Base-by-base conservation (phyloP, 208 protist species). In the Leishmania tarentolae region DNA sequence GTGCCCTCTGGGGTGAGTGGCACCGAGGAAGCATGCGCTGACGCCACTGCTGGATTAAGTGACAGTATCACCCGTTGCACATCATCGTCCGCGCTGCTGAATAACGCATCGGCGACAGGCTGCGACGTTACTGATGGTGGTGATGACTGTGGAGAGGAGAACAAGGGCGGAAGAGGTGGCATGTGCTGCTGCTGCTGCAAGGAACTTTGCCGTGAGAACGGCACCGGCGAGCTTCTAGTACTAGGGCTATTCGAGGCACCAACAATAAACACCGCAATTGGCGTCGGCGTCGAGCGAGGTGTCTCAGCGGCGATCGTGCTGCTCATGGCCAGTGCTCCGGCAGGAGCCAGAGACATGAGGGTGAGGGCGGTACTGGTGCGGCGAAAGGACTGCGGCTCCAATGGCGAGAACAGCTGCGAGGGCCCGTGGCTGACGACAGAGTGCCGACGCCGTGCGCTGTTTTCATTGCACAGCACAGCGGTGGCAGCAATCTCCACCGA, bases 351-450 rank as follows among this genome's bases (percentile, higher is more conserved):
- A n/a, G 79, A 86, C 59, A 78, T 53, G 42, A 88, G 65, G 17
- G 85, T 85, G 78, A 50, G 71, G 69, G 74, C 78, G n/a, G 73
- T 71, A 70, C 83, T 76, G 76, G 44, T 69, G 69, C 74, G 86
- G n/a, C 76, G 75, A 4, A 70, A 47, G 2, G 70, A 42, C n/a
- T 63, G 72, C 40, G 80, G 83, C 66, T 81, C 59, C 46, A 90
- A 61, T 50, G 87, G 87, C 50, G 72, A 59, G 74, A 83, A 90
- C 37, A 85, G 79, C 79, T 90, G 82, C 53, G 86, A 90, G 3
- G 86, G 80, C 19, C 79, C 86, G 73, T 57, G 69, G 56, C 86
- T 90, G 44, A 78, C n/a, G 2, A 70, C 28, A 8, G 73, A 80
- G 52, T 77, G 77, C 15, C 65, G 57, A 47, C 52, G 72, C 17